phyloP scores from a whole-genome alignment of 2,329 filamentous ascomycete genomes.

The Whalleya microplaca region DNA sequence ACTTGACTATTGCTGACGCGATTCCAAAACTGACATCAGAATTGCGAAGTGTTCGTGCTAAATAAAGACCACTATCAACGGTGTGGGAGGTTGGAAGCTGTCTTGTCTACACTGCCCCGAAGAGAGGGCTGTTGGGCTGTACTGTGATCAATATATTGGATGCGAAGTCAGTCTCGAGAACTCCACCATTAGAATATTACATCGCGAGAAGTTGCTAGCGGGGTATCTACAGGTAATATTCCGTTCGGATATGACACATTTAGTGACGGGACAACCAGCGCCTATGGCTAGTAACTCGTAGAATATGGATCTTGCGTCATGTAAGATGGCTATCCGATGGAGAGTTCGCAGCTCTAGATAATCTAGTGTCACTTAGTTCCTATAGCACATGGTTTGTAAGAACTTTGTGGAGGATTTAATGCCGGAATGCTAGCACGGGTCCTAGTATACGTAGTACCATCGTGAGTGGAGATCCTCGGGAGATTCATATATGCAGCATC shows the following conservation, averaged over 20 bases:
- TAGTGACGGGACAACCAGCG: not conserved
- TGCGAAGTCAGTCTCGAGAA: conserved; percentile 1
- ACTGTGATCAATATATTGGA: conserved; percentile 1
- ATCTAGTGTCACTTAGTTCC: not conserved
- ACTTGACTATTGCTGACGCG: conserved; percentile 1
- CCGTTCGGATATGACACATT: not conserved
- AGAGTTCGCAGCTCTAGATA: conserved; percentile 20
- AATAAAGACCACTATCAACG: conserved; percentile 8
- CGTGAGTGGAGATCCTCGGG: conserved; percentile 21
- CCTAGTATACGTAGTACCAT: conserved; percentile 3
- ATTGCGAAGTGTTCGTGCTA: not conserved
- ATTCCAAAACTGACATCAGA: not conserved
- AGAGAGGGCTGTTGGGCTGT: not conserved
- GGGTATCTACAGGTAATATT: conserved; percentile 6
- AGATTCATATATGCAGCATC: conserved; percentile 13
- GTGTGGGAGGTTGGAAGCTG: conserved; percentile 2
- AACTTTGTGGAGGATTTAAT: not conserved
- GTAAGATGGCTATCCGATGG: conserved; percentile 23
- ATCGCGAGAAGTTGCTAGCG: conserved; percentile 11
- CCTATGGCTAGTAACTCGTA: conserved; percentile 14
- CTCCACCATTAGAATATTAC: conserved; percentile 4
- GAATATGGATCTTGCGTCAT: conserved; percentile 26
- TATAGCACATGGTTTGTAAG: not conserved
- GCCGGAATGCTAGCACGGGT: not conserved
- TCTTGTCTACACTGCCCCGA: not conserved